Evolutionary conservation across 306 rosid genomes (phyloP).

Genomic region (Prunus kanzakura): DNA sequence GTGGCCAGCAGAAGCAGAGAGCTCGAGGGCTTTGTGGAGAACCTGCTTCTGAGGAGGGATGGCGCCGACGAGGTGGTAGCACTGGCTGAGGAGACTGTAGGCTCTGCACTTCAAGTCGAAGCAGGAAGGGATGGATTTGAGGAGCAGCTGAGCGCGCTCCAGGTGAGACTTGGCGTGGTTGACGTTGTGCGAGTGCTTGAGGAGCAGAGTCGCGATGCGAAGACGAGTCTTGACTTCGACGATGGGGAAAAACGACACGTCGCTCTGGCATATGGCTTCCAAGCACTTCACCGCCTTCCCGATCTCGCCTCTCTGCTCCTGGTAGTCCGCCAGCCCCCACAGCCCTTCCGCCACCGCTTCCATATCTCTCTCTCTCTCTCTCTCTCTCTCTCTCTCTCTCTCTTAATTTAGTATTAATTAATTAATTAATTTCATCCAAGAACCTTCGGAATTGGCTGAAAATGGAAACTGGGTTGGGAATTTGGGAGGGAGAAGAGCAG

Average conservation of each 20-base stretch:
- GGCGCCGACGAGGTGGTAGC: slow-evolving; percentile 90
- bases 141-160: slow-evolving; percentile 82
- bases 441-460: not conserved
- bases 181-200: slow-evolving; percentile 77
- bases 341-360: slow-evolving; percentile 92
- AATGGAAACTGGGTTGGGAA: not conserved
- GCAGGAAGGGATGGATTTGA: slow-evolving; percentile 81
- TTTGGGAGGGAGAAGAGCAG: slow-evolving; percentile 3
- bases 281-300: slow-evolving; percentile 81
- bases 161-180: slow-evolving; percentile 86
- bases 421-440: not conserved
- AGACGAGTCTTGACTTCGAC: slow-evolving; percentile 94
- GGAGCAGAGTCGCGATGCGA: slow-evolving; percentile 81
- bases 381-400: not conserved
- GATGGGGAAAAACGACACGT: slow-evolving; percentile 77
- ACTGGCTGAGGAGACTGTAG: slow-evolving; percentile 81
- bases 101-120: slow-evolving; percentile 87
- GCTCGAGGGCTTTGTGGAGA: slow-evolving; percentile 74
- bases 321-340: slow-evolving; percentile 80
- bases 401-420: not conserved
- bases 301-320: slow-evolving; percentile 67
- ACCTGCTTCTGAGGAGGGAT: slow-evolving; percentile 81
- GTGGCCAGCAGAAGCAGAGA: slow-evolving; percentile 54
- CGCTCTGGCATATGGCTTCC: slow-evolving; percentile 87
- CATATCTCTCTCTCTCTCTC: slow-evolving; percentile 29